phyloP scores from a whole-genome alignment of 2,329 filamentous ascomycete genomes.

The Colletotrichum chrysophilum region DNA sequence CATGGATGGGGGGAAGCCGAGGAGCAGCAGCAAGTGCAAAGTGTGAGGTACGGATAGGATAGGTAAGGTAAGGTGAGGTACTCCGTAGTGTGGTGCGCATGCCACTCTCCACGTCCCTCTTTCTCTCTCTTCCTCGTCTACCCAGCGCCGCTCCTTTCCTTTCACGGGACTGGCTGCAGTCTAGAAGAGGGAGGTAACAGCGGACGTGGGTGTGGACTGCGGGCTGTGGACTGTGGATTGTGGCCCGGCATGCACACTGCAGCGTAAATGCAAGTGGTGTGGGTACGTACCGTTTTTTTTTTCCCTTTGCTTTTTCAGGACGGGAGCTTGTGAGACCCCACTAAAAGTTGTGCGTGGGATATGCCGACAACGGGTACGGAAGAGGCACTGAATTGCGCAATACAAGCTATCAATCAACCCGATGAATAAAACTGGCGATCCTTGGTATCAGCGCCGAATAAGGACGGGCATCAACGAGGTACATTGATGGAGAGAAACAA shows the following conservation, averaged over 20 bases:
- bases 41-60: neutral
- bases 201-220: neutral
- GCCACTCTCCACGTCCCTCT: neutral
- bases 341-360: slow-evolving; percentile 14
- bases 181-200: slow-evolving; percentile 2
- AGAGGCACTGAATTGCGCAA: slow-evolving; percentile 3
- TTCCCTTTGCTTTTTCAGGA: slow-evolving; percentile 3
- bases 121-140: neutral
- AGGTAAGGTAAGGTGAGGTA: neutral
- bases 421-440: neutral
- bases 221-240: neutral
- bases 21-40: neutral
- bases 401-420: neutral
- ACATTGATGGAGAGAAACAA: neutral
- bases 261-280: neutral
- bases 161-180: neutral
- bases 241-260: neutral
- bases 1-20: neutral
- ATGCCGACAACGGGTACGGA: slow-evolving; percentile 17
- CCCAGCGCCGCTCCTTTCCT: neutral
- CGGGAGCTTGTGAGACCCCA: slow-evolving; percentile 10
- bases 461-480: neutral
- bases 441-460: neutral
- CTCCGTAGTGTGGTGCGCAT: neutral
- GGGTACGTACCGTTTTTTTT: neutral